Evolutionary conservation across 1,284 basidiomycete species (phyloP), one percentile per base, ranked within the genome.

Genomic region (Cryptococcus depauperatus): DNA sequence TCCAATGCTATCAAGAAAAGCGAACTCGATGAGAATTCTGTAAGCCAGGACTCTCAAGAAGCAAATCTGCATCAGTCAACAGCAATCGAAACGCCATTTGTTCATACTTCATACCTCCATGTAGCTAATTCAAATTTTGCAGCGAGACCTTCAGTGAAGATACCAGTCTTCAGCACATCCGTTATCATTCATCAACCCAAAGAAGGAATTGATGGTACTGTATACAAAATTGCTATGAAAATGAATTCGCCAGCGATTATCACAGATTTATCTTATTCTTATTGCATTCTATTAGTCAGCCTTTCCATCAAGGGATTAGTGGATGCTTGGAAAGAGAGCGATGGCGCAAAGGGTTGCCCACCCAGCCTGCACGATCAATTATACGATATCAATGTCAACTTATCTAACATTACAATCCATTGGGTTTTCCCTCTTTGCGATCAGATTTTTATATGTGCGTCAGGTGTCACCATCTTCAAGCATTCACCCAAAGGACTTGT

Each of bases 181-280:
- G 52, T 59, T 26, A 51, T 46, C 14, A 53, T 66, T 3, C 49
- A 51, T 13, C 50, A 52, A 19, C 35, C 42, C n/a, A n/a, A n/a
- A 35, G 8, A 18, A 1, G 33, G 48, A 3, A 48, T 49, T 5
- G 43, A 34, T n/a, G 46, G 35, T 3, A 41, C 57, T 8, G 51
- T 57, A 35, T 51, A 54, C 44, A 52, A 52, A 9, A 23, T 62
- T 25, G 57, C 55, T 0, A 49, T 57, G 19, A 51, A 59, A 11
- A 51, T 68, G 1, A 55, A 62, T 21, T 55, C 56, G 5, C 46
- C 64, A 10, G 53, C 73, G 7, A 57, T 75, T 26, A 75, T 75
- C 35, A 73, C 83, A 55, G 77, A 81, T 52, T 73, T 92, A 28
- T 77, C 80, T 11, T 81, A 86, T 62, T 72, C 84, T 16, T 92